Percentiles rank a stretch among this genome's conserved stretches.
Conservation (phyloP, 345 rosid genomes). For the Draba incana region DNA sequence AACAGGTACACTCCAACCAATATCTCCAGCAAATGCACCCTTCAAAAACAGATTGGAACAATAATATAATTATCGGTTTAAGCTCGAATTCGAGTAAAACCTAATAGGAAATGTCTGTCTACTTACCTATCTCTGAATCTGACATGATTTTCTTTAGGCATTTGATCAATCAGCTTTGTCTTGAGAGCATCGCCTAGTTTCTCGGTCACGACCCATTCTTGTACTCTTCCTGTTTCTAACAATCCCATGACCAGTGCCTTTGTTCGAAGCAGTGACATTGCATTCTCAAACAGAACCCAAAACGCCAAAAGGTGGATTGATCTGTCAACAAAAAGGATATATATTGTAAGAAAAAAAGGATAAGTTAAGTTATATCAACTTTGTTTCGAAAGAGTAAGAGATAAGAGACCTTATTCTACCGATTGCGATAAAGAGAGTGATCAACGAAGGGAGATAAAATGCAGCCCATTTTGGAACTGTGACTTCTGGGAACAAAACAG, state of each 20-base stretch:
- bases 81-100: background rate
- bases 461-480: constrained; percentile 52
- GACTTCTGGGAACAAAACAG: constrained; percentile 54
- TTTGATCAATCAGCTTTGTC: constrained; percentile 48
- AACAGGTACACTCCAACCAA: constrained; percentile 71
- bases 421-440: constrained; percentile 54
- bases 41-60: constrained; percentile 10
- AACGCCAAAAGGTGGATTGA: constrained; percentile 57
- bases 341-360: background rate
- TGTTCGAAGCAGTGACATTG: constrained; percentile 56
- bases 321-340: constrained; percentile 33
- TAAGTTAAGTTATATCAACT: too few relatives aligned
- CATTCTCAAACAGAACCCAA: constrained; percentile 59
- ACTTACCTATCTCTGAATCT: constrained; percentile 69
- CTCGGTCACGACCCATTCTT: constrained; percentile 76
- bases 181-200: constrained; percentile 78
- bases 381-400: constrained; percentile 4
- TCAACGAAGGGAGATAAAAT: constrained; percentile 53
- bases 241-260: constrained; percentile 57
- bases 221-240: constrained; percentile 53
- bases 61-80: background rate
- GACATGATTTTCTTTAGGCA: constrained; percentile 49
- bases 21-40: constrained; percentile 72
- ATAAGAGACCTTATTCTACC: constrained; percentile 50
- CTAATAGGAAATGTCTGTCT: background rate